Evolutionary conservation across 2,329 filamentous ascomycete species (phyloP), one percentile per base, ranked within the genome.

Genomic region (Trichophyton benhamiae): DNA sequence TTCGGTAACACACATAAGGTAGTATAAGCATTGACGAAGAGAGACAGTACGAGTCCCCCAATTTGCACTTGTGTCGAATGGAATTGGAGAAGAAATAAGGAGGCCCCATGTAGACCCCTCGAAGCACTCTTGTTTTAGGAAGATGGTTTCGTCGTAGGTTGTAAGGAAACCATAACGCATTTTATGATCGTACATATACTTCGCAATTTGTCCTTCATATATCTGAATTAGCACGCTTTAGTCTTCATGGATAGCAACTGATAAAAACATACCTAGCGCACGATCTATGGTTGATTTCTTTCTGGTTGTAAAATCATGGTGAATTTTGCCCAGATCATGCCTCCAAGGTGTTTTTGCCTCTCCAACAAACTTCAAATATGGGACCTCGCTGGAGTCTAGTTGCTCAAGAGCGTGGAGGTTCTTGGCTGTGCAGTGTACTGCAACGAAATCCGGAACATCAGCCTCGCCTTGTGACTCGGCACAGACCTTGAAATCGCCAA

Each of bases 331-430:
- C 55, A 64, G 41, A 13, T 63, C 22, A 57, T 64, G 63, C 5
- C 46, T 60, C 63, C 61, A 64, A 3, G 61, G 59, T 11, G 61
- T 64, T 41, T 64, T 64, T 8, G 59, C 61, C 58, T 64, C 61
- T 17, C 63, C 63, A 15, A 64, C 49, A 52, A 64, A n/a, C 17
- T 25, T 15, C 58, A 65, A 27, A 11, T 22, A 17, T 46, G 25
- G 25, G 25, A 27, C 2, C 4, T 27, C 25, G 25, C 25, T 3
- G 25, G 25, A 27, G 25, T 27, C 25, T 3, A 27, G 25, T 27
- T 27, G 25, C 25, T 27, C 25, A 27, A 27, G 25, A 5, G 30
- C 41, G 13, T 57, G 8, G 30, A 27, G 20, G 22, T 52, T 27
- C 3, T n/a, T 7, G 20, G 48, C 57, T 1, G 55, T 13, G 13